Conservation (phyloP, 2,329 filamentous ascomycete genomes). For the Lachnellula suecica region DNA sequence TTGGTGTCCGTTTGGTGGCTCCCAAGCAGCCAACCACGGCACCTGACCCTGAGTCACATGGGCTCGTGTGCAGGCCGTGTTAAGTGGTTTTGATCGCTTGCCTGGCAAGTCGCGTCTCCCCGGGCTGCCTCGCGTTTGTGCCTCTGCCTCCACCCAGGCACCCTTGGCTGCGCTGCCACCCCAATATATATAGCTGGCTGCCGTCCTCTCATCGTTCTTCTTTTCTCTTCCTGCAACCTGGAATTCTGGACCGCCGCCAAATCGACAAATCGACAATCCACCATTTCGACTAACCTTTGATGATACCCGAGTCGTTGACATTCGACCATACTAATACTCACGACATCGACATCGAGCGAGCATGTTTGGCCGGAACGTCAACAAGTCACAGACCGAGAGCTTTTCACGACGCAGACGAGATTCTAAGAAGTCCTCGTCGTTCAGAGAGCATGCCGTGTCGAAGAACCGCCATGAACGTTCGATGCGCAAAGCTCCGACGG, state of each 20-base stretch:
- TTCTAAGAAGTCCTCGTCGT: slow-evolving; percentile 29
- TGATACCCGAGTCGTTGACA: slow-evolving; percentile 8
- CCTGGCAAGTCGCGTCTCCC: slow-evolving; percentile 18
- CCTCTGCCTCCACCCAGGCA: slow-evolving; percentile 12
- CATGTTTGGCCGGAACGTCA: slow-evolving; percentile 30
- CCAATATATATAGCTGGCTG: slow-evolving; percentile 17
- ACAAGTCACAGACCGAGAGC: slow-evolving; percentile 32
- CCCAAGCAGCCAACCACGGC: not conserved
- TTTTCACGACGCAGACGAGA: slow-evolving; percentile 30
- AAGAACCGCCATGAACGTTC: slow-evolving; percentile 32
- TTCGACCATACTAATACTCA: not conserved
- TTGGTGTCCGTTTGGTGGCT: not conserved
- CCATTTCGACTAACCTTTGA: slow-evolving; percentile 9
- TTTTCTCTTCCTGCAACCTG: slow-evolving; percentile 10
- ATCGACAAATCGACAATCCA: slow-evolving; percentile 7
- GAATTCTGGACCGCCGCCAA: not conserved
- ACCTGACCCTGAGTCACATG: slow-evolving; percentile 21
- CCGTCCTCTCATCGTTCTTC: slow-evolving; percentile 1
- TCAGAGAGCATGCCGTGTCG: slow-evolving; percentile 35
- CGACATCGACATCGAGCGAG: slow-evolving; percentile 11
- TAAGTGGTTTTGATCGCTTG: slow-evolving; percentile 10
- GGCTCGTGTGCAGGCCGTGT: slow-evolving; percentile 10
- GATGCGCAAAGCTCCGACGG: slow-evolving; percentile 25
- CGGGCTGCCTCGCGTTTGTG: slow-evolving; percentile 5
- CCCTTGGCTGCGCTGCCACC: slow-evolving; percentile 7